phyloP scores from a whole-genome alignment of 257 asterid species.

The Solanum tarapatanum region DNA sequence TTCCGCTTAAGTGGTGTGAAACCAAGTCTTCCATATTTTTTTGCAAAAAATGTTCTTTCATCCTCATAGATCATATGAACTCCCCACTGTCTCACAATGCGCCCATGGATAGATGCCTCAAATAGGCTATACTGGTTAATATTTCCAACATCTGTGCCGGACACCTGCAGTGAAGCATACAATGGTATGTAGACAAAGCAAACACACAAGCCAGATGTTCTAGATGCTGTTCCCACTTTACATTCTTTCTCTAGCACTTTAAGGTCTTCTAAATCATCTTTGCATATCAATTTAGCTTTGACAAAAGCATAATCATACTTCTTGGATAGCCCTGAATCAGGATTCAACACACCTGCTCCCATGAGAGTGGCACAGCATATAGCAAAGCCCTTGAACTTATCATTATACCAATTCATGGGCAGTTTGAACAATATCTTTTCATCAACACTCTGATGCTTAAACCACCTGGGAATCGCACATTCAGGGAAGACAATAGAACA shows the following conservation, averaged over 20 bases:
- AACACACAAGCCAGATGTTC: too few relatives aligned
- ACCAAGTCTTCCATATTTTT: neutral
- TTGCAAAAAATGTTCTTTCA: neutral
- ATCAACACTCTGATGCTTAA: too few relatives aligned
- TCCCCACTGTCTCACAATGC: neutral
- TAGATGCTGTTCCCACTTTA: too few relatives aligned
- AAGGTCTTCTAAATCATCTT: too few relatives aligned
- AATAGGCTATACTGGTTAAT: neutral
- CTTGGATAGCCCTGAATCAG: accelerated
- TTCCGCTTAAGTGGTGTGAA: neutral
- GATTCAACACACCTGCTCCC: accelerated
- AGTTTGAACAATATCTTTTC: accelerated
- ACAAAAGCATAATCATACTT: too few relatives aligned
- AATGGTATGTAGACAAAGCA: too few relatives aligned
- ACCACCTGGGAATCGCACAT: accelerated
- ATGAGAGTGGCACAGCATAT: accelerated
- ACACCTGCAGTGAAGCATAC: too few relatives aligned
- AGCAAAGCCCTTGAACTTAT: too few relatives aligned
- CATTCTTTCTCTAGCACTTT: too few relatives aligned
- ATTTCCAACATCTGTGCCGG: neutral
- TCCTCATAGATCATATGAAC: neutral
- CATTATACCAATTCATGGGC: accelerated
- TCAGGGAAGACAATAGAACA: accelerated
- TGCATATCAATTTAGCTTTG: accelerated
- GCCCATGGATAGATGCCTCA: neutral